Evolutionary conservation across 2,329 filamentous ascomycete genomes (phyloP).

Genomic region (Calonectria leucothoes): DNA sequence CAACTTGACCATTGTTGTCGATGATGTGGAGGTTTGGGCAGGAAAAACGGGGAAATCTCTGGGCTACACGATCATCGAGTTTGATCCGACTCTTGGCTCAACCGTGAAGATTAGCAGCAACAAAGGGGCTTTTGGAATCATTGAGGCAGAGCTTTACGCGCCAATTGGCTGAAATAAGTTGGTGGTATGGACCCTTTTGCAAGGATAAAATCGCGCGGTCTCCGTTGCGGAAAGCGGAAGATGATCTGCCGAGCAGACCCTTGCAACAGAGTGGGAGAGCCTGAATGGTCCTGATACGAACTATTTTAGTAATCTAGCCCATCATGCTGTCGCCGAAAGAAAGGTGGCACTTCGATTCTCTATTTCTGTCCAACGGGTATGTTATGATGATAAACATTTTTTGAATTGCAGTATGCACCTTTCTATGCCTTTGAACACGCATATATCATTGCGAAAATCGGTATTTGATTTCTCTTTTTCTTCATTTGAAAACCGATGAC

Average conservation of each 20-base stretch:
- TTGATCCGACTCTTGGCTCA: neutral
- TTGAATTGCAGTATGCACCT: too few relatives aligned
- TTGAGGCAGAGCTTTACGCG: neutral
- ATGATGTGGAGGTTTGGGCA: neutral
- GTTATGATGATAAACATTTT: too few relatives aligned
- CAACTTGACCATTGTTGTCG: neutral
- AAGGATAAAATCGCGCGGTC: neutral
- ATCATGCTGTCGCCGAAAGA: neutral
- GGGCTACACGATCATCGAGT: neutral
- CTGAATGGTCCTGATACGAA: neutral
- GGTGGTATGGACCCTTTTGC: too few relatives aligned
- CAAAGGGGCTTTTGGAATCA: neutral
- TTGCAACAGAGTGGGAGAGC: neutral
- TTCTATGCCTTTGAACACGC: too few relatives aligned
- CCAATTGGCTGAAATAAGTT: neutral
- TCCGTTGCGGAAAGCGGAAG: neutral
- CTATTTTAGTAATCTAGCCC: fast-evolving
- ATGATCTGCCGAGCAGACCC: neutral
- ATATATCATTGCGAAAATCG: too few relatives aligned
- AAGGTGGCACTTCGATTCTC: too few relatives aligned
- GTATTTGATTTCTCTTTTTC: too few relatives aligned
- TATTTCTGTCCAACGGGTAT: too few relatives aligned
- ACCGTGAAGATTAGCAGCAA: neutral
- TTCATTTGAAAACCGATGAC: too few relatives aligned
- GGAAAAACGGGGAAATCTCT: neutral